These are phyloP conservation scores for Anthracocystis panici-leucophaei DNA, from an alignment of 1,284 basidiomycete genomes.

Conservation along the genomic window DNA sequence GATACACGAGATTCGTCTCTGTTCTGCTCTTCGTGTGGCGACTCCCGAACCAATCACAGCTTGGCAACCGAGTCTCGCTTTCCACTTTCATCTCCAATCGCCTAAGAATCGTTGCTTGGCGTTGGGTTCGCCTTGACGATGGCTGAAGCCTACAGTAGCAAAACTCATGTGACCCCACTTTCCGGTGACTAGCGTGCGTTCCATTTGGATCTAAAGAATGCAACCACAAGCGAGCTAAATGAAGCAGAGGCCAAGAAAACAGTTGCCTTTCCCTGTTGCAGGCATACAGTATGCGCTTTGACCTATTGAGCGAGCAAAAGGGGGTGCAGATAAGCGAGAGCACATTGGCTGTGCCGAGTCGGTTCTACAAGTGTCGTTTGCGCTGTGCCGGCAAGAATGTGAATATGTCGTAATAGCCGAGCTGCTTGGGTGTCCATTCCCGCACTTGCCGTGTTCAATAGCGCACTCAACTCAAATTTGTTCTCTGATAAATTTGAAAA, in stretches of 20 bases:
- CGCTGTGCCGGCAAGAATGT: constrained; percentile 6
- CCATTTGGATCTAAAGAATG: neutral
- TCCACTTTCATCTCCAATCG: neutral
- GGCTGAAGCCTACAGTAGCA: too few relatives aligned
- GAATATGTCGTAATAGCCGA: neutral
- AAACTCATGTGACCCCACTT: too few relatives aligned
- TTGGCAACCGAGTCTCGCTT: neutral
- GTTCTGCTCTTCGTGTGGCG: neutral
- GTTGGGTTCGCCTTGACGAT: neutral
- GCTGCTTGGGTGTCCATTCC: neutral
- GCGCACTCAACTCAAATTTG: neutral
- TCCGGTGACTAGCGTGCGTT: neutral
- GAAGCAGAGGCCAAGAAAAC: too few relatives aligned
- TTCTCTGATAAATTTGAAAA: neutral
- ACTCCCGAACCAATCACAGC: neutral
- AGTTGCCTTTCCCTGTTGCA: too few relatives aligned
- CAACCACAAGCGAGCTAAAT: neutral
- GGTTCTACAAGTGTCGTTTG: too few relatives aligned
- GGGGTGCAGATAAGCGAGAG: neutral
- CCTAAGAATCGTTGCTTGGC: neutral
- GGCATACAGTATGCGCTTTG: too few relatives aligned
- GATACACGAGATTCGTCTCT: constrained; percentile 5
- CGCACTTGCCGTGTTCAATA: neutral
- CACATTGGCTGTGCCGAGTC: too few relatives aligned
- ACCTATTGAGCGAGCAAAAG: neutral